Percentiles rank a stretch among this genome's conserved stretches.
Evolutionary conservation across 1,284 basidiomycete genomes (phyloP).

Genomic region (Boletellus deceptivus): DNA sequence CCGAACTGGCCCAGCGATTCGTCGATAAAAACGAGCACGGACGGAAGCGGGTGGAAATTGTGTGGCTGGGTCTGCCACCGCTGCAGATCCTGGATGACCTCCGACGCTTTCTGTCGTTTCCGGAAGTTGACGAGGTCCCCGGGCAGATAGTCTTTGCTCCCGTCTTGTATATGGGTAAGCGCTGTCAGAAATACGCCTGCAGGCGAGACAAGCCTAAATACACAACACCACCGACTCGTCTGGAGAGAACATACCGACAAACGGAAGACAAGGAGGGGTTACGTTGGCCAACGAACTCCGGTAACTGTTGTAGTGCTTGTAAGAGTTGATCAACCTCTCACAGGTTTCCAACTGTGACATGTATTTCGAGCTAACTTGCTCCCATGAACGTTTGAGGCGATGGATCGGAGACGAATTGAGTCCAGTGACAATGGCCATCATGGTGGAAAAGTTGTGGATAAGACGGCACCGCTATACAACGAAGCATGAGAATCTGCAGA

Average conservation of each 20-base stretch:
- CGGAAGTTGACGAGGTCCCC: constrained; percentile 77
- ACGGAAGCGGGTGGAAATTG: constrained; percentile 60
- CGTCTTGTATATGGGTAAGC: constrained; percentile 83
- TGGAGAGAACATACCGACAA: constrained; percentile 56
- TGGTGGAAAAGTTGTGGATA: constrained; percentile 76
- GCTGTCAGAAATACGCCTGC: constrained; percentile 77
- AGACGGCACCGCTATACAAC: constrained; percentile 57
- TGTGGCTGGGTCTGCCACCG: constrained; percentile 76
- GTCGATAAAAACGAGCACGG: constrained; percentile 59
- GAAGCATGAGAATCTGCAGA: constrained; percentile 8
- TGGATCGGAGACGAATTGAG: constrained; percentile 76
- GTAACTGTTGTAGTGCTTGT: constrained; percentile 76
- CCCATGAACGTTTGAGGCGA: constrained; percentile 78
- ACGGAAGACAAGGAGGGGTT: constrained; percentile 79
- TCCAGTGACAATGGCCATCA: constrained; percentile 78
- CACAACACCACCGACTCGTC: background rate
- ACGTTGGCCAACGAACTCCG: constrained; percentile 63
- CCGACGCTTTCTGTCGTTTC: constrained; percentile 74
- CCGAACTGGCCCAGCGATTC: constrained; percentile 51
- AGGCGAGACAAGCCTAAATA: background rate
- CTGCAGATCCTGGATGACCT: constrained; percentile 78
- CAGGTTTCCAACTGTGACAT: constrained; percentile 47
- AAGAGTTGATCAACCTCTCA: constrained; percentile 64
- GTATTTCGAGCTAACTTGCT: constrained; percentile 53
- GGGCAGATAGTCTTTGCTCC: constrained; percentile 67